A percentile compares a stretch with the other conserved stretches of the same genome.
Evolutionary conservation across 257 asterid species (phyloP).

Genomic region (Voacanga thouarsii): DNA sequence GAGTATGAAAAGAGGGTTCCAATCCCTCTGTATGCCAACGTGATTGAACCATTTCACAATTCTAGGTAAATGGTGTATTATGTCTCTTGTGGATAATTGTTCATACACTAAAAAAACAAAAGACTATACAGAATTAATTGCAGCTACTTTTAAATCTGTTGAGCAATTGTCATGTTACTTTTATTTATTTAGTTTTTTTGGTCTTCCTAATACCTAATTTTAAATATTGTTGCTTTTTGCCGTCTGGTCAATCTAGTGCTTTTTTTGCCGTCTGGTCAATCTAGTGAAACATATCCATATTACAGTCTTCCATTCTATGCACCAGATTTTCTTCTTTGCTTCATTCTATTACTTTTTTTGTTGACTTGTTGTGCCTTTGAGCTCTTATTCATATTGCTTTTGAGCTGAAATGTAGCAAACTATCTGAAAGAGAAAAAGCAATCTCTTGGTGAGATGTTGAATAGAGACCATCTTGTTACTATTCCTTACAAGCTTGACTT

Average conservation of each 20-base stretch:
- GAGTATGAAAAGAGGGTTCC: constrained; percentile 17
- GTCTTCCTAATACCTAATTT: constrained; percentile 3
- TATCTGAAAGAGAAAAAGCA: constrained; percentile 11
- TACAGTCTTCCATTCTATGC: constrained; percentile 23
- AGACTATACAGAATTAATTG: not conserved
- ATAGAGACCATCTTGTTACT: constrained; percentile 23
- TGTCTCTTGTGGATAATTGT: not conserved
- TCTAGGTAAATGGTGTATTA: constrained; percentile 12
- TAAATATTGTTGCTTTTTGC: not conserved
- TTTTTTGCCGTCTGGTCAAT: not conserved
- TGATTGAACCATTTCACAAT: constrained; percentile 17
- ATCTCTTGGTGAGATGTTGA: constrained; percentile 12
- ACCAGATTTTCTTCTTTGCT: constrained; percentile 26
- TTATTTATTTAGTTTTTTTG: no score
- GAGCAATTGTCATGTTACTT: not conserved
- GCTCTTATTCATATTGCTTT: not conserved
- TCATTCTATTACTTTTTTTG: not conserved
- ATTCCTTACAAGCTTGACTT: constrained; percentile 23
- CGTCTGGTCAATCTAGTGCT: constrained; percentile 15
- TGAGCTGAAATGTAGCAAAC: constrained; percentile 13
- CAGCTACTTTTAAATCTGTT: not conserved
- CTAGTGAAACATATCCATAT: constrained; percentile 27
- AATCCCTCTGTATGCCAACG: constrained; percentile 22
- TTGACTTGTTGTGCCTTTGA: not conserved
- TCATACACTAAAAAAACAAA: not conserved